Conservation (phyloP, 192 early-diverging fungal species). For the Powellomyces hirtus region DNA sequence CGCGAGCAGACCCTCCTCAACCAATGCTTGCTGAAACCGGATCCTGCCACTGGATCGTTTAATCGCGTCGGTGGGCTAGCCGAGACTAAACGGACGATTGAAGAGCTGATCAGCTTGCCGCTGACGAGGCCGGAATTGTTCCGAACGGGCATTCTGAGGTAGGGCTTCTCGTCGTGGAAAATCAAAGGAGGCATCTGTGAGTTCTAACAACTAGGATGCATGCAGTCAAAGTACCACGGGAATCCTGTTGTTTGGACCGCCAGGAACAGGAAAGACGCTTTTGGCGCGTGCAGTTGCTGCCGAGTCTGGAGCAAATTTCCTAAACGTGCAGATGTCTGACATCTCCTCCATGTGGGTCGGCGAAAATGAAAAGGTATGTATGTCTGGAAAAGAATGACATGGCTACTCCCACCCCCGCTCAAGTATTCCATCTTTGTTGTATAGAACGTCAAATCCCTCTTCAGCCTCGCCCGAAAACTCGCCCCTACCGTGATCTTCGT, state of each 20-base stretch:
- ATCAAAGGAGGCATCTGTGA: background rate
- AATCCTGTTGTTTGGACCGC: constrained; percentile 68
- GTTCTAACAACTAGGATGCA: too few relatives aligned
- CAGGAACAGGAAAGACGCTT: constrained; percentile 91
- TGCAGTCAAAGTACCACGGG: constrained; percentile 37
- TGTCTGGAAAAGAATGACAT: too few relatives aligned
- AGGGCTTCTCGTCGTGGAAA: background rate
- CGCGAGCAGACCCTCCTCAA: too few relatives aligned
- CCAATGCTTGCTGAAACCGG: too few relatives aligned
- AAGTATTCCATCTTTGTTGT: too few relatives aligned
- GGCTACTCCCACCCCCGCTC: too few relatives aligned
- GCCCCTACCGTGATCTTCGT: constrained; percentile 85
- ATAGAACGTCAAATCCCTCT: constrained; percentile 75
- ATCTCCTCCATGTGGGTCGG: constrained; percentile 95
- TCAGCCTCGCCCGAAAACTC: constrained; percentile 64
- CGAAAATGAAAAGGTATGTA: constrained; percentile 80
- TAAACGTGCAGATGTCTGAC: constrained; percentile 81
- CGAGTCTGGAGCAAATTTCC: constrained; percentile 77
- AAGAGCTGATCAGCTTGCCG: too few relatives aligned
- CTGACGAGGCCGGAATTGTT: too few relatives aligned
- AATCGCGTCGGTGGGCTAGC: too few relatives aligned
- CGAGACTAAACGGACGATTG: too few relatives aligned
- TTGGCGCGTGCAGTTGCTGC: constrained; percentile 80
- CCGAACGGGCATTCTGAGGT: background rate
- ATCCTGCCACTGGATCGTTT: too few relatives aligned